These are phyloP conservation scores for Solanum pinnatisectum DNA, from an alignment of 257 asterid genomes.

Conservation along the genomic window DNA sequence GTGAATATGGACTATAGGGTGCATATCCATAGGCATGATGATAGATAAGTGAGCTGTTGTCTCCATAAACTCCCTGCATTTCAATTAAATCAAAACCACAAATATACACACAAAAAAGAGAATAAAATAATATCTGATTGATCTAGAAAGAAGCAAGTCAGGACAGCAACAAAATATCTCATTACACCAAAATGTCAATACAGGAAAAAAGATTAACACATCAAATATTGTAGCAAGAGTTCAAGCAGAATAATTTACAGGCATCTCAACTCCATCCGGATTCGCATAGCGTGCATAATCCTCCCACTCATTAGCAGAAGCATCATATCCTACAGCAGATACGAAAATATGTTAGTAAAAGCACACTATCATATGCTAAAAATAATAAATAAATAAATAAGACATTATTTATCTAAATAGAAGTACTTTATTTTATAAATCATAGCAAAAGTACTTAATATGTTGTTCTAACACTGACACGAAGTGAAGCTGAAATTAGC, in stretches of 20 bases:
- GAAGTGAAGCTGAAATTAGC: neutral
- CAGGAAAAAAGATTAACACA: neutral
- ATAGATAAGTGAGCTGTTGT: slow-evolving; percentile 50
- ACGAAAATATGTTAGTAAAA: neutral
- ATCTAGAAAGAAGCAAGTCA: neutral
- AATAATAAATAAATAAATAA: neutral
- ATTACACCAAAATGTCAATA: neutral
- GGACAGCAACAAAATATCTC: neutral
- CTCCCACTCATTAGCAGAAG: slow-evolving; percentile 37
- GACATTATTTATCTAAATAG: neutral
- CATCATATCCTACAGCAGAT: slow-evolving; percentile 24
- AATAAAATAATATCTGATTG: neutral
- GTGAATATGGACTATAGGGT: slow-evolving; percentile 58
- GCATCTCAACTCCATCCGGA: slow-evolving; percentile 43
- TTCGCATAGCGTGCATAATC: slow-evolving; percentile 36
- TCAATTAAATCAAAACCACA: neutral
- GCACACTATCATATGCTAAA: neutral
- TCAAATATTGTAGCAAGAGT: neutral
- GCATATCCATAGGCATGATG: slow-evolving; percentile 60
- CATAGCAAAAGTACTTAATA: neutral
- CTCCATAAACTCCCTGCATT: slow-evolving; percentile 59
- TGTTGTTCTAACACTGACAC: neutral
- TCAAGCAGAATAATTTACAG: slow-evolving; percentile 18
- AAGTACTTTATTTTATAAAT: neutral
- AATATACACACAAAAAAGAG: neutral